phyloP scores from a whole-genome alignment of 2,329 filamentous ascomycete species.

The Colletotrichum navitas region DNA sequence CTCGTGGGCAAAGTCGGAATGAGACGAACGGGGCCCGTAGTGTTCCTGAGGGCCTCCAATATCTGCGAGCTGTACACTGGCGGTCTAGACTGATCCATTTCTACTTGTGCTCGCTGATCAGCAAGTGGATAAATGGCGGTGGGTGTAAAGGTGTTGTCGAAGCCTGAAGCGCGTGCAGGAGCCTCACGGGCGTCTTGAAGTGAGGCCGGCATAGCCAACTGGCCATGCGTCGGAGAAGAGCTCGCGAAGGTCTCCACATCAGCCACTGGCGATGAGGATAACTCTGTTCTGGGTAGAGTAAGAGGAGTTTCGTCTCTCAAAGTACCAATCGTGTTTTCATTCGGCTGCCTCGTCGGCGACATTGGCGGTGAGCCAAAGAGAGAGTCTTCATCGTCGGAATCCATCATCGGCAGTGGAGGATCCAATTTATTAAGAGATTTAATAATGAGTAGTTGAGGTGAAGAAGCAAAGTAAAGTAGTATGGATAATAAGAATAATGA shows the following conservation, averaged over 20 bases:
- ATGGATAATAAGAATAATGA: too few species aligned
- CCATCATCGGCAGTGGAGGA: not conserved
- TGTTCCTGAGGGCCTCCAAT: not conserved
- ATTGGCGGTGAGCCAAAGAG: not conserved
- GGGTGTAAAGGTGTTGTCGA: not conserved
- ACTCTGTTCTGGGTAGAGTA: not conserved
- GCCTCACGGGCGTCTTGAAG: not conserved
- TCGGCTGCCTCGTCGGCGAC: not conserved
- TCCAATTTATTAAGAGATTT: too few species aligned
- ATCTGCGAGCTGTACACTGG: not conserved
- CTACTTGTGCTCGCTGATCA: not conserved
- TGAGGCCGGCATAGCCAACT: not conserved
- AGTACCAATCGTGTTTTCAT: not conserved
- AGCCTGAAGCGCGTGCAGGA: too few species aligned
- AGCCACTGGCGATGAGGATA: not conserved
- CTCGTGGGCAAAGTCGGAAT: not conserved
- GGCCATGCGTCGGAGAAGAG: not conserved
- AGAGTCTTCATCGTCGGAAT: not conserved
- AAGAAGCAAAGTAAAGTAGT: not conserved
- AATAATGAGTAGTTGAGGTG: not conserved
- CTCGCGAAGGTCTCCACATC: too few species aligned
- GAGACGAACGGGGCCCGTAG: not conserved
- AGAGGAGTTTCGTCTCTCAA: not conserved
- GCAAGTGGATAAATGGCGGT: fast-evolving
- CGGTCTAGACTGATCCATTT: too few species aligned